Conservation (phyloP, 306 rosid species). For the Rubus idaeus region DNA sequence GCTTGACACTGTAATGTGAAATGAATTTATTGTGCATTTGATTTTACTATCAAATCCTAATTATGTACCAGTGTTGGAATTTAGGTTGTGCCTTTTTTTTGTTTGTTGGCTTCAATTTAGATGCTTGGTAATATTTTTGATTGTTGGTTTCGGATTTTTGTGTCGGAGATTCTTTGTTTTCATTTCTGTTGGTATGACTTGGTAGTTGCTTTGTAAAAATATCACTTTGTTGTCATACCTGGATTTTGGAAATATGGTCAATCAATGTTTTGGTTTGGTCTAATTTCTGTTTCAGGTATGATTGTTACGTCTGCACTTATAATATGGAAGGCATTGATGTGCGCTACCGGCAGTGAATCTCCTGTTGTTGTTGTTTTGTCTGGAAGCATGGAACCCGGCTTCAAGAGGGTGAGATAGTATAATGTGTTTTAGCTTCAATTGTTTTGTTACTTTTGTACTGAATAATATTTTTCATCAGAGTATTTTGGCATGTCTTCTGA, state of each 20-base stretch:
- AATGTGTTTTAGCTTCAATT: constrained; percentile 14
- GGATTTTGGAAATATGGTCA: constrained; percentile 1
- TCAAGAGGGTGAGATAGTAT: constrained; percentile 54
- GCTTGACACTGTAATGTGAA: not conserved
- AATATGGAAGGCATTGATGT: constrained; percentile 86
- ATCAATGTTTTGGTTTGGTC: not conserved
- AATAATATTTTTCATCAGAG: not conserved
- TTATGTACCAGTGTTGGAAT: not conserved
- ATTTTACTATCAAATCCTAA: not conserved
- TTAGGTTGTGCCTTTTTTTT: not conserved
- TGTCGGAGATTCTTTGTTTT: not conserved
- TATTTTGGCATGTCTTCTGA: constrained; percentile 10
- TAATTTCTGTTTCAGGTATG: constrained; percentile 57
- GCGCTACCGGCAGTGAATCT: constrained; percentile 74
- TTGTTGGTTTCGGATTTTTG: not conserved
- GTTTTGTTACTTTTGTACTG: not conserved
- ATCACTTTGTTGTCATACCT: not conserved
- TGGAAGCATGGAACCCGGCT: constrained; percentile 98
- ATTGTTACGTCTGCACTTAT: constrained; percentile 76
- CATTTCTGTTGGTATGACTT: not conserved
- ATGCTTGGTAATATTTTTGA: no score
- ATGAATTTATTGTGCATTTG: not conserved
- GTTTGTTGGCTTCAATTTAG: not conserved
- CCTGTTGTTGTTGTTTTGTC: constrained; percentile 94
- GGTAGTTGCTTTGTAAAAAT: not conserved